A percentile compares a stretch with the other conserved stretches of the same genome.
phyloP scores from a whole-genome alignment of 2,329 filamentous ascomycete genomes.

The Pseudogymnoascus sp. region DNA sequence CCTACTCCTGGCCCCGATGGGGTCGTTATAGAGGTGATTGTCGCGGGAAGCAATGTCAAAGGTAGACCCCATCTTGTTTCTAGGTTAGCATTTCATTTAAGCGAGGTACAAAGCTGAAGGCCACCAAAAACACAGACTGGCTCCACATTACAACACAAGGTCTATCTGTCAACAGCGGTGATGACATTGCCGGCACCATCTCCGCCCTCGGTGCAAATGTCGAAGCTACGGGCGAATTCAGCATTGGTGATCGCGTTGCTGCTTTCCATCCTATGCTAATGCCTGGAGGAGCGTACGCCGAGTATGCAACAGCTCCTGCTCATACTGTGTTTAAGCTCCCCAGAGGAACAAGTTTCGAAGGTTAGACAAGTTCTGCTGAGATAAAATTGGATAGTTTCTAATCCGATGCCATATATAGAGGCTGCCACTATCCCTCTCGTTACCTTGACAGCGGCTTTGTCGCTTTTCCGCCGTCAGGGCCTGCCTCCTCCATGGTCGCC shows the following conservation, averaged over 20 bases:
- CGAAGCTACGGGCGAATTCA: conserved; percentile 31
- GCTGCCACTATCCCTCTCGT: conserved; percentile 39
- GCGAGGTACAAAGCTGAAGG: no score
- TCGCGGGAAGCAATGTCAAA: conserved; percentile 25
- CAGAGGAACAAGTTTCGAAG: conserved; percentile 17
- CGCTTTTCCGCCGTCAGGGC: conserved; percentile 30
- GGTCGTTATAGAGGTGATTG: conserved; percentile 28
- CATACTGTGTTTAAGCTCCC: conserved; percentile 24
- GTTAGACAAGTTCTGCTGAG: conserved; percentile 33
- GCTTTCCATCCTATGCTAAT: conserved; percentile 45
- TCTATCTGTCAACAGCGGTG: conserved; percentile 24
- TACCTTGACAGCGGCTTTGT: conserved; percentile 37
- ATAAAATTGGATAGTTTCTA: conserved; percentile 26
- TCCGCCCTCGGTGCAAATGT: conserved; percentile 43
- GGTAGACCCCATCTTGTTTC: not conserved
- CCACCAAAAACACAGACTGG: conserved; percentile 21
- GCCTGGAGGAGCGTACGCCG: conserved; percentile 48
- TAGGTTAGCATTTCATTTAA: not conserved
- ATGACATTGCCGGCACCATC: conserved; percentile 35
- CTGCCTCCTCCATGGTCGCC: conserved; percentile 34
- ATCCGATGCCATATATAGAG: conserved; percentile 38
- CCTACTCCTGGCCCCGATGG: conserved; percentile 27
- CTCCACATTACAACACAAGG: conserved; percentile 16
- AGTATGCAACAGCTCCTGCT: conserved; percentile 47
- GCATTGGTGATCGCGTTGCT: conserved; percentile 40